Base-by-base conservation (phyloP, 495 filamentous ascomycete genomes). In the Elaphomyces granulatus region DNA sequence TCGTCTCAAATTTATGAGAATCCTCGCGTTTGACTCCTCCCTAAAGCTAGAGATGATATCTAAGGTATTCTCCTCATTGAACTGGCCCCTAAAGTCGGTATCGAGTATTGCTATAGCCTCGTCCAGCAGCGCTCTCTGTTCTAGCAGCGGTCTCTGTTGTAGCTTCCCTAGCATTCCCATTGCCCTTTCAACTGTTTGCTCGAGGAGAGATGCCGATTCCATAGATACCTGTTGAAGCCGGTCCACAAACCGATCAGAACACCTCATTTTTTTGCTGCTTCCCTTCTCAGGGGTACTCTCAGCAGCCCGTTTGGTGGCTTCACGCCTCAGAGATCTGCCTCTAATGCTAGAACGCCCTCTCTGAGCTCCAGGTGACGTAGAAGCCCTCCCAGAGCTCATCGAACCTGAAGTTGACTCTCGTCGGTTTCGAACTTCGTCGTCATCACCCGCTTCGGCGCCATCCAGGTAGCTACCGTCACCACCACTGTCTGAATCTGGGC, bases 391-490 rank as follows among this genome's bases (percentile, higher is more conserved):
- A n/a, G n/a, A n/a, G n/a, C n/a, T n/a, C n/a, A n/a, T n/a, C n/a
- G n/a, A n/a, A n/a, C n/a, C n/a, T n/a, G n/a, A n/a, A n/a, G n/a
- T n/a, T n/a, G n/a, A n/a, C n/a, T n/a, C n/a, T n/a, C n/a, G n/a
- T n/a, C n/a, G n/a, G n/a, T n/a, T n/a, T n/a, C n/a, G n/a, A n/a
- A n/a, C n/a, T n/a, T n/a, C n/a, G n/a, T n/a, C n/a, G n/a, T n/a
- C 53, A 60, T 58, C 14, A 14, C 9, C 45, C 52, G 46, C 36
- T 41, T 63, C 36, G 59, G 62, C 40, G 59, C 60, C 39, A 63
- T 63, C 60, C 54, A 63, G 45, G 64, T 44, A 19, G 3, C 18
- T 14, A 16, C 15, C 3, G 3, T 32, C 8, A 8, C 28, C 28
- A 32, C 28, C 28, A n/a, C n/a, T n/a, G n/a, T n/a, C n/a, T n/a